A percentile compares a stretch with the other conserved stretches of the same genome.
These are phyloP conservation scores for Aspergillus sp. DNA, from an alignment of 2,329 filamentous ascomycete species.

Conservation along the genomic window DNA sequence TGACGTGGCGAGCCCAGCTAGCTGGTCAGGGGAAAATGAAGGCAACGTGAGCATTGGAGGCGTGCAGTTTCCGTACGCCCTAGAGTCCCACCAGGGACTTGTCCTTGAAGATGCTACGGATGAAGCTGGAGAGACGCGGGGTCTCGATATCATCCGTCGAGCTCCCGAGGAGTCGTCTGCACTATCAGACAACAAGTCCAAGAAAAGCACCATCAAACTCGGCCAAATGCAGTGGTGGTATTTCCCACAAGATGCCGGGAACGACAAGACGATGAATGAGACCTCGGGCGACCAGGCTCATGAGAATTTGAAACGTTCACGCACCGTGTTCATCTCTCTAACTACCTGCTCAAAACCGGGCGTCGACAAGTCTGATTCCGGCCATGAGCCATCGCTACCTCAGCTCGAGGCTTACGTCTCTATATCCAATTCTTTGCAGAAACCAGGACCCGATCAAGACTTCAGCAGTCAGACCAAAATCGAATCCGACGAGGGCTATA, in stretches of 20 bases:
- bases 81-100: slow-evolving; percentile 31
- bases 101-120: slow-evolving; percentile 30
- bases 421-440: slow-evolving; percentile 59
- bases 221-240: slow-evolving; percentile 65
- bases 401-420: slow-evolving; percentile 81
- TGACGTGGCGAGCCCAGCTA: slow-evolving; percentile 57
- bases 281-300: slow-evolving; percentile 33
- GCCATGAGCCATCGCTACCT: slow-evolving; percentile 53
- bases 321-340: slow-evolving; percentile 73
- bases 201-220: slow-evolving; percentile 59
- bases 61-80: slow-evolving; percentile 24
- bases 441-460: slow-evolving; percentile 62
- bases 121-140: slow-evolving; percentile 31
- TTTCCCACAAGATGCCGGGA: slow-evolving; percentile 59
- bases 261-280: slow-evolving; percentile 41
- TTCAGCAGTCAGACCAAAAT: slow-evolving; percentile 41
- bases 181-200: slow-evolving; percentile 65
- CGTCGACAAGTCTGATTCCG: slow-evolving; percentile 47
- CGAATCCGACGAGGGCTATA: slow-evolving; percentile 68
- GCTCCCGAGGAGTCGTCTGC: slow-evolving; percentile 50
- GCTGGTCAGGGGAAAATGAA: slow-evolving; percentile 46
- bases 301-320: slow-evolving; percentile 32
- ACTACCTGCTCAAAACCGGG: slow-evolving; percentile 81
- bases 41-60: slow-evolving; percentile 48
- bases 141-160: slow-evolving; percentile 55